A percentile compares a stretch with the other conserved stretches of the same genome.
These are phyloP conservation scores for Dactylellina parvicollis DNA, from an alignment of 2,329 filamentous ascomycete genomes.

Conservation along the genomic window DNA sequence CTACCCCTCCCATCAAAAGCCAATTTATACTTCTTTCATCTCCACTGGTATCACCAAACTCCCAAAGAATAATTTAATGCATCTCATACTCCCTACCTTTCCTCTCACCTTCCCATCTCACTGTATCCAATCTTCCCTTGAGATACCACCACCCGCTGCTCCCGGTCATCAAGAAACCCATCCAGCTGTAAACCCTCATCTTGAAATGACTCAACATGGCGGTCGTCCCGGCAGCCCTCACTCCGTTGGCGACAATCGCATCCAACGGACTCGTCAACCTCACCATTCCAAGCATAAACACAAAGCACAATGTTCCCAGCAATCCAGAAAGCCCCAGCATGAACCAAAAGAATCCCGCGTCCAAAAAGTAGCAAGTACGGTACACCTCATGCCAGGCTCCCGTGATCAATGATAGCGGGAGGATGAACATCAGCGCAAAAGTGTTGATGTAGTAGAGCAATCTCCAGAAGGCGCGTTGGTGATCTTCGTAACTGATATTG, in stretches of 20 bases:
- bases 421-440: conserved; percentile 65
- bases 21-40: neutral
- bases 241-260: conserved; percentile 65
- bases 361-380: conserved; percentile 67
- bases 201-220: conserved; percentile 64
- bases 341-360: conserved; percentile 69
- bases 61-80: conserved; percentile 10
- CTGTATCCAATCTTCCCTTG: conserved; percentile 62
- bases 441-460: conserved; percentile 67
- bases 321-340: conserved; percentile 66
- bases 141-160: conserved; percentile 66
- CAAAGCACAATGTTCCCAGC: conserved; percentile 65
- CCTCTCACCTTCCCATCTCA: conserved; percentile 57
- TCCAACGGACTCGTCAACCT: conserved; percentile 66
- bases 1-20: neutral
- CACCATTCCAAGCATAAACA: conserved; percentile 64
- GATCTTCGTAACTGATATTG: conserved; percentile 60
- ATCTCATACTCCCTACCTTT: conserved; percentile 27
- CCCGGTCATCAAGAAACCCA: conserved; percentile 66
- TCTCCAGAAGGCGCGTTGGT: conserved; percentile 66
- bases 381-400: conserved; percentile 65
- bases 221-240: conserved; percentile 65
- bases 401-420: conserved; percentile 65
- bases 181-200: conserved; percentile 66
- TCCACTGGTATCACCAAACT: no score